Evolutionary conservation across 371 early-diverging fungal species (phyloP).

Genomic region (Mortierella sp.): DNA sequence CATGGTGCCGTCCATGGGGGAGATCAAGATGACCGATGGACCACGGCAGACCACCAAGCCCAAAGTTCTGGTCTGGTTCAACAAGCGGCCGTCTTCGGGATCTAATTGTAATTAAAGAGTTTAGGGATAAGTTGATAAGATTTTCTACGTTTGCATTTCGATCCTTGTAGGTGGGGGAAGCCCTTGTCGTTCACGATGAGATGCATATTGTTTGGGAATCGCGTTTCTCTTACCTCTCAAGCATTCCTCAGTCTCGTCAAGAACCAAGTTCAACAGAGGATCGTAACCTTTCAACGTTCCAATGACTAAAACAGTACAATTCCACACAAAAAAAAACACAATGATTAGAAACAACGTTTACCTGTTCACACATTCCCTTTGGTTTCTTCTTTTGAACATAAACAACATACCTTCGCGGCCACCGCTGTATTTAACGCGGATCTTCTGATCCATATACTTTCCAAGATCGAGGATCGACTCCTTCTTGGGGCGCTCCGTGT

Average conservation of each 20-base stretch:
- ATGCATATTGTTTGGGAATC: not conserved
- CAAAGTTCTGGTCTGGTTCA: constrained; percentile 77
- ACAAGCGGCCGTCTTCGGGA: constrained; percentile 75
- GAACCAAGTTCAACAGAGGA: constrained; percentile 92
- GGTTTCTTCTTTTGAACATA: no score
- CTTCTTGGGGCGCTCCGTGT: constrained; percentile 78
- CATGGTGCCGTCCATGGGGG: constrained; percentile 92
- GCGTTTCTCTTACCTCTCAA: constrained; percentile 69
- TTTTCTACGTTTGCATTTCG: constrained; percentile 51
- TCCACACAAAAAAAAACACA: not conserved
- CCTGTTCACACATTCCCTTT: no score
- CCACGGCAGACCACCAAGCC: constrained; percentile 95
- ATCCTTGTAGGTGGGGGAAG: not conserved
- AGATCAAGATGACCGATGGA: constrained; percentile 89
- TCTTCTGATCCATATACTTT: constrained; percentile 92
- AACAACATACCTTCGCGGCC: constrained; percentile 89
- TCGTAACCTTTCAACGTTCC: constrained; percentile 95
- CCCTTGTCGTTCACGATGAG: no score
- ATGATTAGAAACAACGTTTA: not conserved
- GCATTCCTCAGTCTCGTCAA: constrained; percentile 92
- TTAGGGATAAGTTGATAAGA: not conserved
- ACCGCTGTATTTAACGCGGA: constrained; percentile 93
- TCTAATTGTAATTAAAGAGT: constrained; percentile 61
- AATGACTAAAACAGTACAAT: constrained; percentile 70
- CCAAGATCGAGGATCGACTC: constrained; percentile 93